Percentiles rank a stretch among this genome's conserved stretches.
Conservation (phyloP, 140 eudicot genomes). For the Ambrosia hybrid region DNA sequence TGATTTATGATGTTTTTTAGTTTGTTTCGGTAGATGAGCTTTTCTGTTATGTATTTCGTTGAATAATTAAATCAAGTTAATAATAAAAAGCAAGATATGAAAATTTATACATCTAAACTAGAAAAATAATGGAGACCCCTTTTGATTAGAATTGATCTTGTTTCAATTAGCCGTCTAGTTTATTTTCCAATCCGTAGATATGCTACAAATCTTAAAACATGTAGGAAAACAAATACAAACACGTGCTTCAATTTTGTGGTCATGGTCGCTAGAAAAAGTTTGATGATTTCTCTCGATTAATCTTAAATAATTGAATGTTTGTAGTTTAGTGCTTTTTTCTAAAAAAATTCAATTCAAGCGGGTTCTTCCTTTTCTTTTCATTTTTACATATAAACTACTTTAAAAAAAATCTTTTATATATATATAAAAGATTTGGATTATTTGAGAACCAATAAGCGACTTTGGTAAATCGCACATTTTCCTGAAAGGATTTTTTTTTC, state of each 20-base stretch:
- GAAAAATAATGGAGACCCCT: neutral
- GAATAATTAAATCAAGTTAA: neutral
- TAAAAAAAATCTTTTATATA: no score
- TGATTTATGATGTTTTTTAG: slow-evolving; percentile 6
- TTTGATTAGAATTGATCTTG: neutral
- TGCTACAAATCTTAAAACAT: neutral
- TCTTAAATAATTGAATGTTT: neutral
- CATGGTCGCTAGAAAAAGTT: neutral
- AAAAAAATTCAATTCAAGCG: neutral
- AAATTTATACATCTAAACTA: neutral
- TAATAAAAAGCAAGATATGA: neutral
- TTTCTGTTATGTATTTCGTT: neutral
- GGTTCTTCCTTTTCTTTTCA: no score
- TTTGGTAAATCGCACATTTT: no score
- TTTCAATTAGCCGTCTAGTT: no score
- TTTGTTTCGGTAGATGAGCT: neutral
- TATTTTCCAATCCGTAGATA: no score
- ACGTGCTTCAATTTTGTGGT: neutral
- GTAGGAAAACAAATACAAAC: neutral
- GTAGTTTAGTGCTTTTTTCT: neutral
- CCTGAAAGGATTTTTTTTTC: no score
- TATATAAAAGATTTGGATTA: no score
- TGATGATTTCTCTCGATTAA: neutral
- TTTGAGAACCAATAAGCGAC: no score
- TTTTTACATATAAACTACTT: no score